Evolutionary conservation across 2,329 filamentous ascomycete species (phyloP), one percentile per base, ranked within the genome.

Genomic region (Trichoderma koningiopsis): DNA sequence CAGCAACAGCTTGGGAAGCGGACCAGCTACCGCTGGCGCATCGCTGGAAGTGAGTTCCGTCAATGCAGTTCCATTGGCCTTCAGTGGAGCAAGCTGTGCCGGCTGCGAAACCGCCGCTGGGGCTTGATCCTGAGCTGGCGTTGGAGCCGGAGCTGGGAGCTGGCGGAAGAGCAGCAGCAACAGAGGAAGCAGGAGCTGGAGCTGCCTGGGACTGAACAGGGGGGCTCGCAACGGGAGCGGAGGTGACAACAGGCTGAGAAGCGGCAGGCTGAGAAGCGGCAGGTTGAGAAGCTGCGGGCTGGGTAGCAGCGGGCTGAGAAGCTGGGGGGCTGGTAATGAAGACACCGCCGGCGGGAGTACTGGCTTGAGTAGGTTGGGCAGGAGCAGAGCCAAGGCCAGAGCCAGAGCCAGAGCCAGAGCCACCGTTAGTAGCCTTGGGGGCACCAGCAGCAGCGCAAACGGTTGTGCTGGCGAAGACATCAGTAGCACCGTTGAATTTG

Each of bases 1-100:
- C 73, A 0, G 86, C 82, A 14, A 88, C 73, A 0, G 71, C 53
- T 70, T 82, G 80, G 2, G 76, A 68, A 0, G 77, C 73, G 2
- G 85, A 85, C 86, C 86, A 88, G 0, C 72, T 47, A 10, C 86
- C 86, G 2, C 81, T 83, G 8, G 81, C 86, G 69, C 86, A 88
- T 59, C 85, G 85, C 76, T 88, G 86, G 82, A 82, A 88, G 0
- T 81, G 81, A 1, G 75, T 78, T 16, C 85, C 84, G 0, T 75
- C 78, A 7, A 87, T 78, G 72, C 86, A 88, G 79, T 87, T 87
- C 83, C 83, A 88, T 13, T 76, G 75, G 1, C 86, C 86, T 57
- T 87, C 85, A 1, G 72, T 58, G 8, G 80, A 73, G 76, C 86
- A 88, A 0, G 83, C 77, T 22, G 82, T 76, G 47, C 85, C 85